Percentiles rank a stretch among this genome's conserved stretches.
Evolutionary conservation across 2,329 filamentous ascomycete species (phyloP).

Genomic region (Calonectria pseudoturangicola): DNA sequence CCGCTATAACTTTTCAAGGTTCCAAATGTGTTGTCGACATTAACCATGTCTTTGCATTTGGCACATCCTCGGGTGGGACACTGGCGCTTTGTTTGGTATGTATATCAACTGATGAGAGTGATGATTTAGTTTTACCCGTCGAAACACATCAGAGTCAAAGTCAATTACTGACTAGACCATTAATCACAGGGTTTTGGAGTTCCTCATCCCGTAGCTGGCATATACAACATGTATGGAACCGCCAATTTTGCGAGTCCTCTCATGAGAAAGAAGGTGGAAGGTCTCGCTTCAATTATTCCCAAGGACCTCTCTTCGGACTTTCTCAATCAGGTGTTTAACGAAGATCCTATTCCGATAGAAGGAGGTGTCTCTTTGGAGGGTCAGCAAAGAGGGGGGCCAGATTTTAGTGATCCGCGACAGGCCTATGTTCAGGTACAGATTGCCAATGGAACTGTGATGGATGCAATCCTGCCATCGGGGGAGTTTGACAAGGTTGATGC

Average conservation of each 20-base stretch:
- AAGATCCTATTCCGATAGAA: constrained; percentile 60
- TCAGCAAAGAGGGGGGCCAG: constrained; percentile 54
- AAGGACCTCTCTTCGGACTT: constrained; percentile 53
- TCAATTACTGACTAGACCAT: neutral
- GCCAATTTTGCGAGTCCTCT: constrained; percentile 61
- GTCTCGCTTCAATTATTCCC: constrained; percentile 54
- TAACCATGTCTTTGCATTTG: constrained; percentile 59
- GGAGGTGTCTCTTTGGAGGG: constrained; percentile 65
- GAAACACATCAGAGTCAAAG: too few relatives aligned
- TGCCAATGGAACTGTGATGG: constrained; percentile 61
- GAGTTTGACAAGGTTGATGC: constrained; percentile 59
- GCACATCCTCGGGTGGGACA: constrained; percentile 60
- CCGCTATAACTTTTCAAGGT: constrained; percentile 40
- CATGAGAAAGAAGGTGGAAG: constrained; percentile 59
- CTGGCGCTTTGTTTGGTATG: constrained; percentile 60
- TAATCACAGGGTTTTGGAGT: constrained; percentile 61
- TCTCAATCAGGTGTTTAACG: constrained; percentile 59
- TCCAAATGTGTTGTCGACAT: constrained; percentile 48
- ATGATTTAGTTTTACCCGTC: too few relatives aligned
- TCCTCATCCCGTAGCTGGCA: constrained; percentile 59
- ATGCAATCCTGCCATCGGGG: constrained; percentile 53
- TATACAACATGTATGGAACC: constrained; percentile 64
- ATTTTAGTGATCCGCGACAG: constrained; percentile 60
- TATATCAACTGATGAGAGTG: neutral
- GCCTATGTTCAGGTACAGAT: constrained; percentile 65